Base-by-base conservation (phyloP, 2,329 filamentous ascomycete species). In the Trichoderma polysporum region DNA sequence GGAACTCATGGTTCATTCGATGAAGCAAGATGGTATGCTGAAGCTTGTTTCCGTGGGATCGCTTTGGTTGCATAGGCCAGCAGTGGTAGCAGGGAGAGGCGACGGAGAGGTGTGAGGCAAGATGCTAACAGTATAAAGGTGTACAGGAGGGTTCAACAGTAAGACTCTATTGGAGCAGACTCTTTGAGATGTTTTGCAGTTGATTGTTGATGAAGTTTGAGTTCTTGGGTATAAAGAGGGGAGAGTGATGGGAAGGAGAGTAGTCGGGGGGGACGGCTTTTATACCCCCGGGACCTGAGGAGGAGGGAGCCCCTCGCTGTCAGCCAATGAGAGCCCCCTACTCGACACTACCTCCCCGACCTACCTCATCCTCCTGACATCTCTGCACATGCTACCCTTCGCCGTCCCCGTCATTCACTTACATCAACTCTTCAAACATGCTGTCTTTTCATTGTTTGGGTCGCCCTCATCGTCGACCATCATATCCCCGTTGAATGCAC, bases 311-410 rank as follows among this genome's bases (percentile, higher is more conserved):
- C 62, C 53, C 62, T 65, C 19, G 61, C 49, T 56, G n/a, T 49
- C 50, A 31, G 53, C 62, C 62, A 66, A 66, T 66, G 52, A 66
- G 62, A 31, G 62, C 41, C 22, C 52, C 45, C 53, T 31, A 58
- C 33, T 41, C 15, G 35, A 50, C 62, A 50, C 52, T 66, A 66
- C 62, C 39, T 66, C 53, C 31, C 53, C 62, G 25, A 58, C 33
- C 53, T 58, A 58, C 53, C 62, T 58, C 53, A 58, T 66, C 62
- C 62, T 66, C 52, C 62, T 64, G 60, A 64, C 60, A 15, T 35
- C 19, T 47, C 35, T 64, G 37, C 60, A 64, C 60, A 54, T 64
- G 60, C 50, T 54, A 54, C 49, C 37, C 50, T 54, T 33, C 31
- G 37, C 47, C 49, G 47, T 56, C 50, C 27, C 50, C 60, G 15